Conservation (phyloP, 192 early-diverging fungal genomes). For the Linnemannia exigua region DNA sequence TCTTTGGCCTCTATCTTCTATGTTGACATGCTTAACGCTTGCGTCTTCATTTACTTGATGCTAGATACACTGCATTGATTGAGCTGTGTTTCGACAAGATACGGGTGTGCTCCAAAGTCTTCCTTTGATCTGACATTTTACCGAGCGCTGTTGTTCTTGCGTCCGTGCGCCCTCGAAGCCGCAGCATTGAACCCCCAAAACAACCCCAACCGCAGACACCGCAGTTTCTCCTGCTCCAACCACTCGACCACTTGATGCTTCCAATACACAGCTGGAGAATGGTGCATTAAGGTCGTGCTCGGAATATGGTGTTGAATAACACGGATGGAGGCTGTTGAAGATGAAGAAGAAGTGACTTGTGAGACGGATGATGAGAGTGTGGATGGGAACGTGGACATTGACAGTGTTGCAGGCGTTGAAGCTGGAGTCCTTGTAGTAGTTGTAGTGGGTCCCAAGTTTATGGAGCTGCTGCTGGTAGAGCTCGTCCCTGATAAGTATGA, state of each 20-base stretch:
- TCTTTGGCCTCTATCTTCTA: too few relatives aligned
- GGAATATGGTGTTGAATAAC: constrained; percentile 37
- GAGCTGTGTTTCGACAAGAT: too few relatives aligned
- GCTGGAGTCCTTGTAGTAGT: constrained; percentile 13
- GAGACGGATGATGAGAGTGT: constrained; percentile 14
- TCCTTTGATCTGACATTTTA: neutral
- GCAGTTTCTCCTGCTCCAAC: constrained; percentile 52
- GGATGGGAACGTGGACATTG: constrained; percentile 21
- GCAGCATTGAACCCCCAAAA: constrained; percentile 51
- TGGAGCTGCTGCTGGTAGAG: neutral
- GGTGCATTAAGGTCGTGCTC: constrained; percentile 43
- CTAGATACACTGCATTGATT: too few relatives aligned
- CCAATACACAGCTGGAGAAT: constrained; percentile 47
- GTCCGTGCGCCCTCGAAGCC: constrained; percentile 21
- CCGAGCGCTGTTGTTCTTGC: neutral
- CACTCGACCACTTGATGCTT: constrained; percentile 53
- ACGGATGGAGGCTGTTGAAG: constrained; percentile 11
- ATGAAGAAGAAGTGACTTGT: constrained; percentile 19
- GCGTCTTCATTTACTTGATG: too few relatives aligned
- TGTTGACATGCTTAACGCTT: too few relatives aligned
- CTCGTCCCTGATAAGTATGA: neutral
- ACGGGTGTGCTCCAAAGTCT: neutral
- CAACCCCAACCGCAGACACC: constrained; percentile 40
- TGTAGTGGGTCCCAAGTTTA: neutral
- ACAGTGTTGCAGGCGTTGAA: constrained; percentile 10